Evolutionary conservation across 176 grass and related monocot species (phyloP).

Genomic region (Guadua angustifolia): DNA sequence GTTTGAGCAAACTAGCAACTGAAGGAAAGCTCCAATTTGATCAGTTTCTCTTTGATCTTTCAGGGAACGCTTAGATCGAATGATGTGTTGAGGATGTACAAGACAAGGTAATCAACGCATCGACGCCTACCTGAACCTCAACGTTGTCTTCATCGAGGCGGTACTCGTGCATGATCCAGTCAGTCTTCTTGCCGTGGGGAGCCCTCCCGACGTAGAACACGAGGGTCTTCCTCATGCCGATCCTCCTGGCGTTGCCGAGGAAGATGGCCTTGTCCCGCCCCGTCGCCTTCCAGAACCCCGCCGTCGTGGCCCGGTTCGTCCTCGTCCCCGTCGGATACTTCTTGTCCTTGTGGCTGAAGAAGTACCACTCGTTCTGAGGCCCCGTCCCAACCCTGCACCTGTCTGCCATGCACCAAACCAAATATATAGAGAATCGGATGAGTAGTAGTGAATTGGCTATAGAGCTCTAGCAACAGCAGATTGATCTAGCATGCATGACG

Average conservation of each 20-base stretch:
- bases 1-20: background rate
- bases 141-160: constrained; percentile 60
- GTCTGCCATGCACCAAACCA: constrained; percentile 48
- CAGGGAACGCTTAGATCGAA: background rate
- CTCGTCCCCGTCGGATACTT: constrained; percentile 94
- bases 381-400: constrained; percentile 85
- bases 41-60: background rate
- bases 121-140: constrained; percentile 58
- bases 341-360: constrained; percentile 99
- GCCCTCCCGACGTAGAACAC: constrained; percentile 97
- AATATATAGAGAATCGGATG: background rate
- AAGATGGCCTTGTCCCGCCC: constrained; percentile 89
- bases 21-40: background rate
- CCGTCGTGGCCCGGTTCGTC: constrained; percentile 86
- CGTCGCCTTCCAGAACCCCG: constrained; percentile 93
- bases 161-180: constrained; percentile 99
- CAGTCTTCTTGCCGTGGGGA: constrained; percentile 88
- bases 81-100: background rate
- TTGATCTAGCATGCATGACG: constrained; percentile 13
- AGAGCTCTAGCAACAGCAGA: background rate
- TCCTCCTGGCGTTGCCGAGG: constrained; percentile 59
- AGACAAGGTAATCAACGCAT: background rate
- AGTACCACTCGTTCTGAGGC: constrained; percentile 95
- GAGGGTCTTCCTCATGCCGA: constrained; percentile 92
- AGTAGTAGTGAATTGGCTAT: background rate